Base-by-base conservation (phyloP, 108 stramenopile species). In the Cyclostephanos invisitatus region DNA sequence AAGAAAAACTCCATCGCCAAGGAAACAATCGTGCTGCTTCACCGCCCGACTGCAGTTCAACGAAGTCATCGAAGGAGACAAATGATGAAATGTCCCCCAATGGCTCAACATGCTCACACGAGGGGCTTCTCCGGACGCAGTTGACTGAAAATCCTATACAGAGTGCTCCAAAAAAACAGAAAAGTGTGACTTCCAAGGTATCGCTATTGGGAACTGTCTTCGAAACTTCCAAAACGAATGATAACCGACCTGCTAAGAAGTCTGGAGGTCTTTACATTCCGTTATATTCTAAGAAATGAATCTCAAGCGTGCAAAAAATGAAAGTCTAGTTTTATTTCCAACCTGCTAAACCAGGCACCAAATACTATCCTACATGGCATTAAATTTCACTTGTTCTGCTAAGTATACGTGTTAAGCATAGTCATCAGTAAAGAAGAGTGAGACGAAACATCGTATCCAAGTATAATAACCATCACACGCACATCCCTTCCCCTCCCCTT, bases 131-230 rank as follows among this genome's bases (percentile, higher is more conserved):
- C 18, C 55, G 67, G 21, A 68, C 67, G 25, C 67, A 68, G 56
- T 53, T 36, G 14, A 56, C 54, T 46, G 53, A 55, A 22, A 67
- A 51, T 46, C n/a, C 65, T 29, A 50, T 0, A 7, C 25, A 66
- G 35, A 32, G 35, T 25, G 44, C 42, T 47, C 7, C 35, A 27
- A 57, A 9, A 0, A 51, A 51, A 57, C 37, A 68, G 29, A 57
- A 47, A 38, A 62, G 49, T 17, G 37, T 46, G 28, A 25, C 38
- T 29, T 42, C 66, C 3, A 80, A 80, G 36, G 64, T 71, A 27
- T 53, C 65, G 3, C 67, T 80, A 2, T 73, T 80, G 78, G 78
- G 78, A 15, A 55, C 48, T 9, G 42, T 58, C 21, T 80, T 80
- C 55, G 78, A 80, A 27, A 67, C 68, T 25, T 68, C 71, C 17